Conservation (phyloP, 768 basidiomycete genomes). For the Lactarius hengduanensis region DNA sequence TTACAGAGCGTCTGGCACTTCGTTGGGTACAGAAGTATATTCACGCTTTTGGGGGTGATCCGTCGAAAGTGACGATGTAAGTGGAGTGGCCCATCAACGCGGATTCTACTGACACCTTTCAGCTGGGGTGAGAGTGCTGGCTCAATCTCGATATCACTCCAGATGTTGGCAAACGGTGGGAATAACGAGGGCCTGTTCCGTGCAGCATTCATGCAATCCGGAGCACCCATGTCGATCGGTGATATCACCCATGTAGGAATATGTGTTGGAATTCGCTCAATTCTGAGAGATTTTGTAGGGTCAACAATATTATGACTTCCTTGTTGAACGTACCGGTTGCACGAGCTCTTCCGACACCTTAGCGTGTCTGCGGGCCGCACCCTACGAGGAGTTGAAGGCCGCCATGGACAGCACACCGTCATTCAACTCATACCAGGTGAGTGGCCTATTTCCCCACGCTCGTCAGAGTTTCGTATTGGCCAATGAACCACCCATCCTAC, state of each 20-base stretch:
- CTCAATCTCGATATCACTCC: slow-evolving; percentile 45
- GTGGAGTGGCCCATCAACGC: slow-evolving; percentile 27
- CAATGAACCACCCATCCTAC: not conserved
- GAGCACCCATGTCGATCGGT: slow-evolving; percentile 36
- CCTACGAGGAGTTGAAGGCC: slow-evolving; percentile 34
- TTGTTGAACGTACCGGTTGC: slow-evolving; percentile 43
- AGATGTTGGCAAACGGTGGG: slow-evolving; percentile 44
- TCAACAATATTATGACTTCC: slow-evolving; percentile 42
- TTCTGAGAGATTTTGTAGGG: slow-evolving; percentile 16
- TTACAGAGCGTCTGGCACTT: slow-evolving; percentile 53
- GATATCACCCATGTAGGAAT: slow-evolving; percentile 36
- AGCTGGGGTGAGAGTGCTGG: slow-evolving; percentile 56
- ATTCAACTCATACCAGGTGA: slow-evolving; percentile 35
- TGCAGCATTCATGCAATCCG: slow-evolving; percentile 46
- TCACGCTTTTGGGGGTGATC: slow-evolving; percentile 60
- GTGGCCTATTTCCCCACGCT: not conserved
- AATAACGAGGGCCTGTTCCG: slow-evolving; percentile 40
- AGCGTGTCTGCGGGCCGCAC: slow-evolving; percentile 42
- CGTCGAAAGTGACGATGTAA: slow-evolving; percentile 55
- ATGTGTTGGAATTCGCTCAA: slow-evolving; percentile 29
- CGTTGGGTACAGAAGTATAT: slow-evolving; percentile 69
- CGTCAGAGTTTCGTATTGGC: not conserved
- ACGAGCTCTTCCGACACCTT: slow-evolving; percentile 38
- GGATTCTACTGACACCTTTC: not conserved
- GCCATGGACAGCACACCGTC: slow-evolving; percentile 37